Conservation (phyloP, 2,329 filamentous ascomycete species). For the Pestalotiopsis sp. region DNA sequence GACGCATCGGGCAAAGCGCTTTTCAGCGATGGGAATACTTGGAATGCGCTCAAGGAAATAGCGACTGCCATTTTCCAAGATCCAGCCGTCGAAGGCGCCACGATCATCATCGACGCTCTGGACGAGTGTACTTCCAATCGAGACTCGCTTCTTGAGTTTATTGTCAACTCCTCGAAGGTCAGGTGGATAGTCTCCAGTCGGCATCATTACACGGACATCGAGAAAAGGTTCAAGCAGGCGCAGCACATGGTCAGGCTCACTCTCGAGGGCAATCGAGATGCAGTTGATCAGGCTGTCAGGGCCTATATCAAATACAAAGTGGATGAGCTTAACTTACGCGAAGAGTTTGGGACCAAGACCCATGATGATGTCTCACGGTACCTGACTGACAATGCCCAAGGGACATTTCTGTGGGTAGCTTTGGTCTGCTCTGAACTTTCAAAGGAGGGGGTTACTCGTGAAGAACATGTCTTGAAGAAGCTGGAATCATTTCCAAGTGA, state of each 20-base stretch:
- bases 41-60: conserved; percentile 39
- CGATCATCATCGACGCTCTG: conserved; percentile 47
- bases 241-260: conserved; percentile 29
- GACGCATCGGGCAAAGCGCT: conserved; percentile 31
- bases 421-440: conserved; percentile 38
- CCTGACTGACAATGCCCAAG: conserved; percentile 31
- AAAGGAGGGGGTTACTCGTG: conserved; percentile 15
- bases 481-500: conserved; percentile 33
- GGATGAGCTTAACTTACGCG: not conserved
- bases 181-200: conserved; percentile 50
- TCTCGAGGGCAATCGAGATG: conserved; percentile 41
- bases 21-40: conserved; percentile 43
- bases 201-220: conserved; percentile 37
- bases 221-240: conserved; percentile 27
- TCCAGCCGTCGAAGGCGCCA: conserved; percentile 29
- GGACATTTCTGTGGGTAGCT: conserved; percentile 48
- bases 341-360: not conserved
- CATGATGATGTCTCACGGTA: not conserved
- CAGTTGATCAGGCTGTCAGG: conserved; percentile 37
- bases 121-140: conserved; percentile 44
- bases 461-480: conserved; percentile 6
- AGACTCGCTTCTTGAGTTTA: conserved; percentile 39
- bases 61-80: conserved; percentile 44
- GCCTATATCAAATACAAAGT: conserved; percentile 41
- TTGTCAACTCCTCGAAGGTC: conserved; percentile 29